These are phyloP conservation scores for Cystobasidium sp. DNA, from an alignment of 1,284 basidiomycete species.

Conservation along the genomic window DNA sequence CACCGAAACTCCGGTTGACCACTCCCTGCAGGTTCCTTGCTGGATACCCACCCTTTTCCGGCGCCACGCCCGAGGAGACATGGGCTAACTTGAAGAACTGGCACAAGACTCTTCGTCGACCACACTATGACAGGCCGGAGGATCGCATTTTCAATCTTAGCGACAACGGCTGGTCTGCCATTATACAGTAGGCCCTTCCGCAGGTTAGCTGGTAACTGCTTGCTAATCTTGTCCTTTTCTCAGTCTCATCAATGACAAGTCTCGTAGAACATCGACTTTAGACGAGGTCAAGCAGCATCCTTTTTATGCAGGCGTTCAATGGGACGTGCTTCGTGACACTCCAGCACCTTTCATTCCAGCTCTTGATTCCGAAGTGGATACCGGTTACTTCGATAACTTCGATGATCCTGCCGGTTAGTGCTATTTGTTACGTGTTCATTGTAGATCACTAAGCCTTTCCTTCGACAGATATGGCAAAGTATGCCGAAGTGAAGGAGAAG, in stretches of 20 bases:
- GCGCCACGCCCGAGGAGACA: constrained; percentile 93
- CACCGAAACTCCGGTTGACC: too few relatives aligned
- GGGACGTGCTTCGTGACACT: constrained; percentile 75
- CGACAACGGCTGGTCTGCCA: constrained; percentile 94
- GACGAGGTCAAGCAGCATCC: constrained; percentile 75
- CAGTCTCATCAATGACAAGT: constrained; percentile 75
- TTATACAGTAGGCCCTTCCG: constrained; percentile 69
- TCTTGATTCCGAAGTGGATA: constrained; percentile 91
- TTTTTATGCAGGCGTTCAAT: constrained; percentile 79
- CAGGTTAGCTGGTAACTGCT: not conserved
- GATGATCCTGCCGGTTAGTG: constrained; percentile 62
- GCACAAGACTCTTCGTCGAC: constrained; percentile 82
- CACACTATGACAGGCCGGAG: constrained; percentile 93
- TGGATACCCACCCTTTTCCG: constrained; percentile 97
- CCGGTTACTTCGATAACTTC: constrained; percentile 99
- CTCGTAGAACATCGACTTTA: constrained; percentile 75
- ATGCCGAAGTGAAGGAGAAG: constrained; percentile 91
- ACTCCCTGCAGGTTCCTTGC: constrained; percentile 54
- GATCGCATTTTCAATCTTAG: constrained; percentile 96
- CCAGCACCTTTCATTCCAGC: constrained; percentile 95
- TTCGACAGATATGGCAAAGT: constrained; percentile 87
- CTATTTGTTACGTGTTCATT: not conserved
- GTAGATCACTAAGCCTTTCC: constrained; percentile 60
- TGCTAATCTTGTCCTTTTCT: constrained; percentile 51
- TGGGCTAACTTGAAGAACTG: constrained; percentile 99